A percentile compares a stretch with the other conserved stretches of the same genome.
phyloP scores from a whole-genome alignment of 768 basidiomycete genomes.

The Mycena olivaceomarginata region DNA sequence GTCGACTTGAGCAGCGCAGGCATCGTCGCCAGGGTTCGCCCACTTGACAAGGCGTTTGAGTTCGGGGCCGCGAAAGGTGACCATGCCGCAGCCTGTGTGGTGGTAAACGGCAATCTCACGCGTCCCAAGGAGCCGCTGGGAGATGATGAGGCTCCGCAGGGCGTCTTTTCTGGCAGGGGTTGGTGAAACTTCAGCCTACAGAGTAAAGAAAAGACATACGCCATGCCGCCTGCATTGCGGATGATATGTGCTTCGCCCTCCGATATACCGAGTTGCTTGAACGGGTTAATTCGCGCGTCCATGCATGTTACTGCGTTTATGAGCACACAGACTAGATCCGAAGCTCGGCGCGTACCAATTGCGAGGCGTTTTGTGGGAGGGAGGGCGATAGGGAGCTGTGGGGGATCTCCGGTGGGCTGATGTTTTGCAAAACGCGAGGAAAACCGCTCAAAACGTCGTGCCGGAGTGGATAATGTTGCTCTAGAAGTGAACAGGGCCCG shows the following conservation, averaged over 20 bases:
- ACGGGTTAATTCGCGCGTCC: slow-evolving; percentile 83
- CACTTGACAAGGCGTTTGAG: slow-evolving; percentile 71
- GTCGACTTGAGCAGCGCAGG: slow-evolving; percentile 57
- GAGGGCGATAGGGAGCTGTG: slow-evolving; percentile 39
- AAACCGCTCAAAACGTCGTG: slow-evolving; percentile 6
- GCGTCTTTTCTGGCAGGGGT: slow-evolving; percentile 66
- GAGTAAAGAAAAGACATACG: slow-evolving; percentile 61
- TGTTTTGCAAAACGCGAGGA: background rate
- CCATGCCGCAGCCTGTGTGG: slow-evolving; percentile 85
- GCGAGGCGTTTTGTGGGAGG: slow-evolving; percentile 54
- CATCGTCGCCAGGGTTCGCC: slow-evolving; percentile 57
- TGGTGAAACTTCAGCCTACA: slow-evolving; percentile 43
- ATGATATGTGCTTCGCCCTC: slow-evolving; percentile 85
- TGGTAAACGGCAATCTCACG: slow-evolving; percentile 81
- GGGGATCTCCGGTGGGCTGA: background rate
- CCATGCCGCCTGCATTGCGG: slow-evolving; percentile 82
- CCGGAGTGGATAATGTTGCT: slow-evolving; percentile 10
- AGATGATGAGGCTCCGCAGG: slow-evolving; percentile 80
- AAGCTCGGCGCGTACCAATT: slow-evolving; percentile 53
- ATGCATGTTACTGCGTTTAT: slow-evolving; percentile 58
- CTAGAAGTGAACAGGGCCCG: slow-evolving; percentile 1
- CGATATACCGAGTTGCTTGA: slow-evolving; percentile 74
- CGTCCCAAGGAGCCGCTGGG: slow-evolving; percentile 84
- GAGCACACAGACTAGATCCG: background rate
- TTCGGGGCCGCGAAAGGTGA: slow-evolving; percentile 72